These are phyloP conservation scores for Blastobotrys chiropterorum DNA, from an alignment of 805 yeast species.

Conservation along the genomic window DNA sequence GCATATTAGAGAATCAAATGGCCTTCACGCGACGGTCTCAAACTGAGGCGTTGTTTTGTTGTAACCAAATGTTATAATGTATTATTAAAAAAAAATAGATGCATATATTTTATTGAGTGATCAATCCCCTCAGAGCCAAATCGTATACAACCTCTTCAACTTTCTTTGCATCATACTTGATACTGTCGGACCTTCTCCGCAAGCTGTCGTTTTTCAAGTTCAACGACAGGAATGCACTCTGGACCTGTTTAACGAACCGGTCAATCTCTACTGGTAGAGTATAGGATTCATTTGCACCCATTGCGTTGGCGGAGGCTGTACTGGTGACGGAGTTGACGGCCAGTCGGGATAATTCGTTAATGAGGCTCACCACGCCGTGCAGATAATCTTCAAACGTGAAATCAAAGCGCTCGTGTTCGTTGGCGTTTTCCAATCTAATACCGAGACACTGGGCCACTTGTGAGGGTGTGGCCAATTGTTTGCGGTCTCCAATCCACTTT, in stretches of 20 bases:
- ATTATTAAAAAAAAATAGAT: background rate
- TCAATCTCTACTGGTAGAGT: conserved; percentile 8
- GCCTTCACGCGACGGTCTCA: conserved; percentile 16
- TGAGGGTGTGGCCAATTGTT: conserved; percentile 1
- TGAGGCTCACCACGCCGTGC: conserved; percentile 22
- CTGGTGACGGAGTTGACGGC: conserved; percentile 25
- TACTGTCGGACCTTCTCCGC: conserved; percentile 25
- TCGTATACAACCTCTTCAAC: conserved; percentile 30
- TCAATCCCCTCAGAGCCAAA: conserved; percentile 20
- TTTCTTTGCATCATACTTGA: conserved; percentile 30
- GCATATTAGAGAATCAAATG: conserved; percentile 16
- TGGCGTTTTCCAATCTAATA: background rate
- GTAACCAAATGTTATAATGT: background rate
- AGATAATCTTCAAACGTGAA: conserved; percentile 26
- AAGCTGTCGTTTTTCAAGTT: conserved; percentile 29
- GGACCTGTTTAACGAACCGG: conserved; percentile 23
- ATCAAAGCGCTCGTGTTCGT: background rate
- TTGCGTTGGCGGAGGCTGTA: conserved; percentile 12
- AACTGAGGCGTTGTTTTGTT: conserved; percentile 13
- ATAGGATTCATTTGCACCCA: conserved; percentile 6
- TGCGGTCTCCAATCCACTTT: conserved; percentile 2
- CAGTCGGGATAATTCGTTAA: conserved; percentile 25
- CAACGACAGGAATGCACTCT: conserved; percentile 23
- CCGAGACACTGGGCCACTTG: conserved; percentile 1
- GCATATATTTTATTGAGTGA: background rate